These are phyloP conservation scores for Adenanthera pavonina DNA, from an alignment of 306 rosid species.

Conservation along the genomic window DNA sequence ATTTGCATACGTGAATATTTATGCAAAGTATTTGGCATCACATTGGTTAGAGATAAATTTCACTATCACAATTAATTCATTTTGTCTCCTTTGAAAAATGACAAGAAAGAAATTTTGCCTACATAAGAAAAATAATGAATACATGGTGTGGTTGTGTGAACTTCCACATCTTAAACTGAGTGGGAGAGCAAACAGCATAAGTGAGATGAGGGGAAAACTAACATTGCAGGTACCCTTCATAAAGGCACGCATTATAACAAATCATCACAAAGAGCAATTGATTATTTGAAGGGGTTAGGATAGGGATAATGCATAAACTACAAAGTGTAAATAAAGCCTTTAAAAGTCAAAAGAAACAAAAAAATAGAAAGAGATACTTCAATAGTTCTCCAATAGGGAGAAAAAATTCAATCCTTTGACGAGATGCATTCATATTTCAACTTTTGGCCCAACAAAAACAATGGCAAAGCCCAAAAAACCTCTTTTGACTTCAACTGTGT, in stretches of 20 bases:
- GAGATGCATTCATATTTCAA: constrained; percentile 20
- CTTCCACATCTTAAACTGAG: constrained; percentile 38
- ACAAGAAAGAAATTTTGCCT: constrained; percentile 27
- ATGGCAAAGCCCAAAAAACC: too few species aligned
- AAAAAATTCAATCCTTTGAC: not conserved
- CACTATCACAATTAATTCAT: constrained; percentile 43
- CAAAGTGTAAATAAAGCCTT: too few species aligned
- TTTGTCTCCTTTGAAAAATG: constrained; percentile 42
- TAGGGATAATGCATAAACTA: not conserved
- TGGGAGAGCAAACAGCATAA: not conserved
- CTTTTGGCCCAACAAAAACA: not conserved
- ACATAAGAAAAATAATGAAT: not conserved
- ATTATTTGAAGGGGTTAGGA: not conserved
- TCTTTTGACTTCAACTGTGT: not conserved
- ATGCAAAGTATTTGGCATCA: constrained; percentile 50
- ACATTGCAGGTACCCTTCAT: not conserved
- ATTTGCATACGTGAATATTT: not conserved
- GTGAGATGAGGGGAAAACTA: not conserved
- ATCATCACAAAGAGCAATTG: not conserved
- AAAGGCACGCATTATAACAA: not conserved
- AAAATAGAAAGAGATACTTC: not conserved
- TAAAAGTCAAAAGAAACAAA: not conserved
- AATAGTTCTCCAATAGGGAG: too few species aligned
- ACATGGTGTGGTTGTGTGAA: constrained; percentile 34
- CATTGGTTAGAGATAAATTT: constrained; percentile 42